Evolutionary conservation across 2,329 filamentous ascomycete species (phyloP), one percentile per base, ranked within the genome.

Genomic region (Orbilia javanica): DNA sequence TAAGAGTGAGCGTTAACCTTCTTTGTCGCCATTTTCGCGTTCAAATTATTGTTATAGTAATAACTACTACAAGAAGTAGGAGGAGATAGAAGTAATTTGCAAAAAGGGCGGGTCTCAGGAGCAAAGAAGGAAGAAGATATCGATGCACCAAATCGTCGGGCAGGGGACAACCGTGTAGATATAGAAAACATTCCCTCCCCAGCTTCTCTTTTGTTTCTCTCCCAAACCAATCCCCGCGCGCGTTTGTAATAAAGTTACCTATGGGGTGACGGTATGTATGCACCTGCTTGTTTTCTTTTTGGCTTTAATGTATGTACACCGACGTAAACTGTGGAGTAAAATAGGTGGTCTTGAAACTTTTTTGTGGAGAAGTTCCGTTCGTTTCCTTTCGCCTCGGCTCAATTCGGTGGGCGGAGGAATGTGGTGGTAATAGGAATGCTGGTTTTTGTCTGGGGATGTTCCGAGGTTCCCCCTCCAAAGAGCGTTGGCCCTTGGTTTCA

Each of bases 1-100:
- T 77, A 77, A n/a, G 73, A 77, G 55, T 77, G 73, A 22, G 73
- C 27, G 39, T 77, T 71, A 34, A 55, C 48, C 31, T 52, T 71
- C 18, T 39, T 53, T 4, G 67, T 25, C 22, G 74, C 39, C 74
- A 70, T 70, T 25, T 22, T 71, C 36, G 36, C 8, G 8, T 39
- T 39, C 36, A 15, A 15, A 8, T 15, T 15, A 11, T 11, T 10
- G 36, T 15, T 39, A 39, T 39, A 39, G 7, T 36, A 36, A 36
- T 36, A 36, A 36, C 34, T 36, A 10, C 13, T 10, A 39, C 10
- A 15, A 60, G n/a, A 36, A 27, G 48, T 10, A 39, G 7, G 11
- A 60, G n/a, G 48, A 27, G 48, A 34, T 64, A 27, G 10, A 13
- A 27, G 36, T 42, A 42, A 3, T 42, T 44, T 44, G 39, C n/a